Base-by-base conservation (phyloP, 345 rosid genomes). In the Brassica rapa region DNA sequence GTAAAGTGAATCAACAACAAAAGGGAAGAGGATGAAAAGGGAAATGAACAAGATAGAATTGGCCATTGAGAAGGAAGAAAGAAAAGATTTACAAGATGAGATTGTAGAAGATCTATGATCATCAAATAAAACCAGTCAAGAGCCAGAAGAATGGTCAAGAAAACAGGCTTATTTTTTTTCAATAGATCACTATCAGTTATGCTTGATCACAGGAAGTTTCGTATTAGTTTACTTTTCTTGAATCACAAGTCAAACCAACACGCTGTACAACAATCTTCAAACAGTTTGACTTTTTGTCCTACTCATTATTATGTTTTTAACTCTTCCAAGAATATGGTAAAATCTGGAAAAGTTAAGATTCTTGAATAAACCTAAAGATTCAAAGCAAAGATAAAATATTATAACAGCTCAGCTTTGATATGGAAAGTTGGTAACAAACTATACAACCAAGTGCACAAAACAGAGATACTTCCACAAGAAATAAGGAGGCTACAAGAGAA, bases 1-100 rank as follows among this genome's bases (percentile, higher is more conserved):
- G 56, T 56, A 39, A 41, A 78, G 8, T 56, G 82, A 78, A 57
- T 72, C 62, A 46, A 56, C 82, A 39, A 19, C 72, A 25, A 66
- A 32, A 57, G 82, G 77, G 33, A 66, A 29, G 5, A 65, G 4
- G 11, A 66, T 12, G 8, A 66, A 4, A 46, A 78, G 4, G 15
- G 59, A 46, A 11, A 68, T 6, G 74, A 68, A 61, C 35, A 76
- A 68, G 55, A 68, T 14, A 61, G 74, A 61, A 10, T 69, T 76
- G 0, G 69, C 35, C 80, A 76, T 76, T 1, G 33, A 57, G 19
- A 8, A 56, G 27, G 6, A 53, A 23, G 15, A 35, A n/a, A 46
- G 5, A 11, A 23, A n/a, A 39, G 49, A 56, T 19, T 19, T 21
- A 7, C 11, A 27, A 19, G 21, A 60, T 19, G 29, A 41, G 43